Percentiles rank a stretch among this genome's conserved stretches.
These are phyloP conservation scores for Cyberlindnera mycetangii DNA, from an alignment of 805 yeast species.

Conservation along the genomic window DNA sequence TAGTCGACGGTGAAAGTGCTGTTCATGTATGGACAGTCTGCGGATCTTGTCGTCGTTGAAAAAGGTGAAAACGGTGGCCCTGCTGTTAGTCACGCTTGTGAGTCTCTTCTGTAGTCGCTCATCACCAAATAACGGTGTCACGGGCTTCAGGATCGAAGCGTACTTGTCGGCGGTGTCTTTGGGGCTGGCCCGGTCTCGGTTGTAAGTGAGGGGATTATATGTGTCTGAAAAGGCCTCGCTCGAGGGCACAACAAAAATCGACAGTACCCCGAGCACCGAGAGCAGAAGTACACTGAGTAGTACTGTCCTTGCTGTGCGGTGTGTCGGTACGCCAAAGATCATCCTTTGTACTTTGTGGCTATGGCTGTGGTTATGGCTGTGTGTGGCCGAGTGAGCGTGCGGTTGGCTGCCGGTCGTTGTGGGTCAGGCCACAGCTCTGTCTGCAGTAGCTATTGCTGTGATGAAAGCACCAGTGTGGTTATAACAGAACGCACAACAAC, in stretches of 20 bases:
- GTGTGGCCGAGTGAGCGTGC: not conserved
- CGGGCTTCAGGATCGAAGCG: slow-evolving; percentile 3
- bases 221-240: slow-evolving; percentile 34
- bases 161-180: slow-evolving; percentile 46
- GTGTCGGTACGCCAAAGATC: not conserved
- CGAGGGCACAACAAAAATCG: not conserved
- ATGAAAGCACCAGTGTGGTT: too few relatives aligned
- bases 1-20: slow-evolving; percentile 16
- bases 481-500: too few relatives aligned
- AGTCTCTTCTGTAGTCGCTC: slow-evolving; percentile 13
- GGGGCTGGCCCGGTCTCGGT: slow-evolving; percentile 65
- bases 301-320: not conserved
- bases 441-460: too few relatives aligned
- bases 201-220: slow-evolving; percentile 42
- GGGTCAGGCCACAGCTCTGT: too few relatives aligned
- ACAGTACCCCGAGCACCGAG: not conserved
- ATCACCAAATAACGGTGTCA: slow-evolving; percentile 10
- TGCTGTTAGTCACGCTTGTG: slow-evolving; percentile 6
- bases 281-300: not conserved
- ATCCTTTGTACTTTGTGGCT: not conserved
- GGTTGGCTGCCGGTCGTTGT: too few relatives aligned
- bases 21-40: slow-evolving; percentile 18
- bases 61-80: slow-evolving; percentile 18
- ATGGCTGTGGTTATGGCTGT: too few relatives aligned
- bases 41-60: slow-evolving; percentile 22